A percentile compares a stretch with the other conserved stretches of the same genome.
These are phyloP conservation scores for Pisolithus sp. DNA, from an alignment of 768 basidiomycete species.

Conservation along the genomic window DNA sequence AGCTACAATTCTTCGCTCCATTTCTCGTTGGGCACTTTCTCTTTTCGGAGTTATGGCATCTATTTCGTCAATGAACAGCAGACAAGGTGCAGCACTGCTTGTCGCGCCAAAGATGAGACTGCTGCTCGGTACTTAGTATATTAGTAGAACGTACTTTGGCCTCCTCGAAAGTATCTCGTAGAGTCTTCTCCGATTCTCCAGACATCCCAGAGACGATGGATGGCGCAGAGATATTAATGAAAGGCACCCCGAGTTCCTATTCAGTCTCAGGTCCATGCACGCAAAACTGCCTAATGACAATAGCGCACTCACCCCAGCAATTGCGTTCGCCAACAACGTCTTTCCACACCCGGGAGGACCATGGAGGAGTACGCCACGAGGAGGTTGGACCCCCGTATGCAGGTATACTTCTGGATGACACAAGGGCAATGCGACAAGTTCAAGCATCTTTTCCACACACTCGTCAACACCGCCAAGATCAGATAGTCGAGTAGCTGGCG, in stretches of 20 bases:
- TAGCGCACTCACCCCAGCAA: conserved; percentile 66
- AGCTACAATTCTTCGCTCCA: conserved; percentile 96
- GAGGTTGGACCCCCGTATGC: conserved; percentile 88
- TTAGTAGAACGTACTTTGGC: conserved; percentile 58
- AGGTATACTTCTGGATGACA: conserved; percentile 94
- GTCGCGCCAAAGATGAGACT: background rate
- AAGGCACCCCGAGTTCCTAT: conserved; percentile 88
- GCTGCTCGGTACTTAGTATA: background rate
- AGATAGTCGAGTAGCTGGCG: conserved; percentile 70
- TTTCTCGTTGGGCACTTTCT: conserved; percentile 96
- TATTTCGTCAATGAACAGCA: conserved; percentile 96
- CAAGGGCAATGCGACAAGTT: conserved; percentile 93
- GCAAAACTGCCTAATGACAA: background rate
- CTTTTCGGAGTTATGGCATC: conserved; percentile 97
- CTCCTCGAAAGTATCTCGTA: conserved; percentile 95
- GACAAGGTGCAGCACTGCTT: conserved; percentile 88
- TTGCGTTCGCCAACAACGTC: conserved; percentile 88
- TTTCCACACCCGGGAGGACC: conserved; percentile 98
- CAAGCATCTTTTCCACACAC: conserved; percentile 88
- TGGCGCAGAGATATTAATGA: conserved; percentile 92
- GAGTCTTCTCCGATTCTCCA: conserved; percentile 94
- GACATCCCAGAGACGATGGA: conserved; percentile 98
- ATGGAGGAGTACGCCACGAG: conserved; percentile 86
- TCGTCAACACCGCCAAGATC: conserved; percentile 83
- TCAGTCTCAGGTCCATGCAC: background rate